These are phyloP conservation scores for Aspergillus terreus DNA, from an alignment of 2,329 filamentous ascomycete species.

Conservation along the genomic window DNA sequence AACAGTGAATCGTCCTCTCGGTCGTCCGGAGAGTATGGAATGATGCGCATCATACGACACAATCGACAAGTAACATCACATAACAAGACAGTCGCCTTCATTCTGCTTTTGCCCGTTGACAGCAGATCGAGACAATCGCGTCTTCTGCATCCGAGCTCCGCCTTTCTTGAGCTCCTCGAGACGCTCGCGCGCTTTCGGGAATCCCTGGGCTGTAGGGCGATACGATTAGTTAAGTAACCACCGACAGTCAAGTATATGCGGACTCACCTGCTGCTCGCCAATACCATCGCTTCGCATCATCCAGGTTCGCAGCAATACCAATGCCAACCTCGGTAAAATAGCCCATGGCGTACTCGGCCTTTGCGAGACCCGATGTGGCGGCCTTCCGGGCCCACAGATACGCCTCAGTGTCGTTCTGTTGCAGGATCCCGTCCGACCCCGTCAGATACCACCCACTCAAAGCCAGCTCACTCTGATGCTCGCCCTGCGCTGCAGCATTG, in stretches of 20 bases:
- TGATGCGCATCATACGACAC: conserved; percentile 24
- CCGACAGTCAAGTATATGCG: background rate
- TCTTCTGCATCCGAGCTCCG: conserved; percentile 68
- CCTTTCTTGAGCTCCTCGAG: conserved; percentile 86
- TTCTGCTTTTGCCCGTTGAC: conserved; percentile 79
- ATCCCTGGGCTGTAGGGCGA: conserved; percentile 72
- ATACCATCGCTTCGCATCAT: conserved; percentile 98
- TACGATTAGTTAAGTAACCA: conserved; percentile 6
- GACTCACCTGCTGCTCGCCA: conserved; percentile 88
- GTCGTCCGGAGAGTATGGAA: conserved; percentile 1
- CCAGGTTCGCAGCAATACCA: conserved; percentile 76
- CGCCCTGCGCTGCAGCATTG: conserved; percentile 82
- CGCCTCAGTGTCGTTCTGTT: conserved; percentile 91
- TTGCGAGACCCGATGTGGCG: conserved; percentile 78
- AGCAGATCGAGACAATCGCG: conserved; percentile 76
- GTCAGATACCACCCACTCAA: conserved; percentile 94
- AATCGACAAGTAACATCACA: conserved; percentile 26
- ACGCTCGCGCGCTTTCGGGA: conserved; percentile 85
- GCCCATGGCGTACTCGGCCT: conserved; percentile 97
- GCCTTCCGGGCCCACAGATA: conserved; percentile 97
- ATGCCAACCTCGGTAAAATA: conserved; percentile 97
- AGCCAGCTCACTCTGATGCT: conserved; percentile 86
- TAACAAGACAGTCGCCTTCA: conserved; percentile 72
- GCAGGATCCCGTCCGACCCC: conserved; percentile 78
- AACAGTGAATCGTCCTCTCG: background rate